Base-by-base conservation (phyloP, 495 filamentous ascomycete species). In the Pyrenopolyporus hunteri region DNA sequence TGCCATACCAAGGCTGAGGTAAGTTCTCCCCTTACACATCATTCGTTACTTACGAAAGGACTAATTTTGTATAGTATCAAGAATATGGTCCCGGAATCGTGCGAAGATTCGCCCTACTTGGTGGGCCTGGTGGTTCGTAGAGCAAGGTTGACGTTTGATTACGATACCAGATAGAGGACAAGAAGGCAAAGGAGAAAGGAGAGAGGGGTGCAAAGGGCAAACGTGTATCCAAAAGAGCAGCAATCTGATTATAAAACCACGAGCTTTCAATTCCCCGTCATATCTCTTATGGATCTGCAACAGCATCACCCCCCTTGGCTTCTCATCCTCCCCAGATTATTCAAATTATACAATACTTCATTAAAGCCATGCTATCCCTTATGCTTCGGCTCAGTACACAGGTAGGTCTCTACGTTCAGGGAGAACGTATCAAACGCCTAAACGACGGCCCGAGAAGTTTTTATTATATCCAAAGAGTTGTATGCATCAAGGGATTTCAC, bases 11-110 rank as follows among this genome's bases (percentile, higher is more conserved):
- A 98, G 82, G 93, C 91, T 29, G 86, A 89, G 74, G 78, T 81
- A 63, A 46, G 76, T 68, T 29, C 35, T 20, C n/a, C 2, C 11
- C 31, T 4, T 43, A 13, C 7, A 53, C 2, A 49, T 36, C 19
- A 37, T 6, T 20, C 11, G 5, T 52, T 37, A 43, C n/a, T 64
- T 72, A 35, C 69, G 67, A 6, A 33, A 19, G 11, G 10, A 22
- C 63, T 58, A 53, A 66, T 33, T 13, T 45, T 39, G 2, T 5
- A 13, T 77, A 89, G 79, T 96, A 97, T 73, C 90, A 96, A 75
- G 93, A 96, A 81, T 89, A 92, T 67, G 93, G 93, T 29, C 92
- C 93, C 20, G 90, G 90, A 71, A 97, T 98, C 73, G 94, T 98
- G 42, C 85, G 94, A 74, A 86, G 94, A 73, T 98, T 97, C 75